phyloP scores from a whole-genome alignment of 2,329 filamentous ascomycete genomes.

The Trichoderma arundinaceum region DNA sequence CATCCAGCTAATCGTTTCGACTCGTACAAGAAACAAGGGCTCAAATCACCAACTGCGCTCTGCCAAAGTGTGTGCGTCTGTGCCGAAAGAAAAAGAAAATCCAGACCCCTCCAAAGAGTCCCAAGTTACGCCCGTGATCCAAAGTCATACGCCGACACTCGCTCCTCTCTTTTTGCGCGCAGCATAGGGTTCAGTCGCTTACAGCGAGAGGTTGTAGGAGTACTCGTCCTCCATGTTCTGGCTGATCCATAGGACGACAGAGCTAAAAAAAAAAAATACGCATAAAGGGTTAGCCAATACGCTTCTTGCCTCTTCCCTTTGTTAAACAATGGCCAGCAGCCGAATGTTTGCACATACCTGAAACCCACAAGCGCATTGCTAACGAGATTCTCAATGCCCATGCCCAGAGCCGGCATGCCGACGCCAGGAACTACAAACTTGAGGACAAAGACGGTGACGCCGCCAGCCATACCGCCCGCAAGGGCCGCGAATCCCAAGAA shows the following conservation, averaged over 20 bases:
- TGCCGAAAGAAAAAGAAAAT: slow-evolving; percentile 17
- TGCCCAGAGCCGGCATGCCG: slow-evolving; percentile 64
- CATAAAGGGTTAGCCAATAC: not conserved
- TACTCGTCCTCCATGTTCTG: slow-evolving; percentile 78
- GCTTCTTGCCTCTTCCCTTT: not conserved
- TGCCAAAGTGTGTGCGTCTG: slow-evolving; percentile 3
- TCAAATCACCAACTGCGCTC: slow-evolving; percentile 13
- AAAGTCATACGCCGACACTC: slow-evolving; percentile 30
- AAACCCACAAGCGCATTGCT: slow-evolving; percentile 68
- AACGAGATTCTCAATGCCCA: slow-evolving; percentile 71
- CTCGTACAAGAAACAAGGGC: slow-evolving; percentile 18
- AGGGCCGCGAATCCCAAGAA: slow-evolving; percentile 70
- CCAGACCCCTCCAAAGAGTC: slow-evolving; percentile 19
- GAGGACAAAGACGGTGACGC: slow-evolving; percentile 70
- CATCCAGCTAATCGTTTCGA: slow-evolving; percentile 9
- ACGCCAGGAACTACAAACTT: slow-evolving; percentile 66
- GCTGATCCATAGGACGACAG: slow-evolving; percentile 69
- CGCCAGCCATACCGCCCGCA: slow-evolving; percentile 71
- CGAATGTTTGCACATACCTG: slow-evolving; percentile 52
- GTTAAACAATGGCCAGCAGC: not conserved
- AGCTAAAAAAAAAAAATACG: slow-evolving; percentile 46
- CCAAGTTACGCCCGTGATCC: slow-evolving; percentile 30
- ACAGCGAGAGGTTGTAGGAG: slow-evolving; percentile 69
- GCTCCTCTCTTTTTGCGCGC: slow-evolving; percentile 15
- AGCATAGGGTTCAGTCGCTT: slow-evolving; percentile 33